Base-by-base conservation (phyloP, 345 rosid genomes). In the Citrus glauca region DNA sequence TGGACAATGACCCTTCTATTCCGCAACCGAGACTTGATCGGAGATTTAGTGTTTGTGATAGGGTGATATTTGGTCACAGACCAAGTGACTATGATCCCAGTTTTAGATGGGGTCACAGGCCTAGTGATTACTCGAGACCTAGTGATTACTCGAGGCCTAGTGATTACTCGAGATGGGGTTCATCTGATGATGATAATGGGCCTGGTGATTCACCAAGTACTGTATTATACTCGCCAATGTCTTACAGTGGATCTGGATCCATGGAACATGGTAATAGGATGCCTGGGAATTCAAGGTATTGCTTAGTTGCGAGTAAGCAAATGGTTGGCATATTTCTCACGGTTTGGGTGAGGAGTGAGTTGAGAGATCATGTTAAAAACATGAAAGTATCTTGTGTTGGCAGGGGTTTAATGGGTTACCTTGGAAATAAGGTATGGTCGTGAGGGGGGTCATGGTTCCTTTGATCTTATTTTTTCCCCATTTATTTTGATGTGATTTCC, bases 281-380 rank as follows among this genome's bases (percentile, higher is more conserved):
- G 71, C 91, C 88, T 3, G 94, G 95, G 85, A 86, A 83, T 83
- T 91, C 99, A 32, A 89, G 93, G 80, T 96, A 96, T 76, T 89
- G 95, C 80, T 81, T 93, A 74, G 98, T 94, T 25, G 97, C 98
- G 17, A 92, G 97, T 78, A 94, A 92, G 86, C 98, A 96, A 76
- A 96, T 96, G 99, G 99, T 96, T 68, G 99, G 99, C 81, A 88
- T 96, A 79, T 94, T 94, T 78, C 88, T 96, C 65, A 96, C 99
- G 2, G 82, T 96, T 56, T 96, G 99, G 99, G 99, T 91, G 81
- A 90, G 92, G 82, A 89, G 93, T 55, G 99, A 96, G 77, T 80
- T 96, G 75, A 83, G 89, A 83, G 98, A 96, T 77, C 89, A 91
- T 64, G 97, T 94, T 72, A 90, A 84, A 76, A 94, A 94, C 91